Conservation (phyloP, 2,329 filamentous ascomycete genomes). For the Aspergillus arachidicola region DNA sequence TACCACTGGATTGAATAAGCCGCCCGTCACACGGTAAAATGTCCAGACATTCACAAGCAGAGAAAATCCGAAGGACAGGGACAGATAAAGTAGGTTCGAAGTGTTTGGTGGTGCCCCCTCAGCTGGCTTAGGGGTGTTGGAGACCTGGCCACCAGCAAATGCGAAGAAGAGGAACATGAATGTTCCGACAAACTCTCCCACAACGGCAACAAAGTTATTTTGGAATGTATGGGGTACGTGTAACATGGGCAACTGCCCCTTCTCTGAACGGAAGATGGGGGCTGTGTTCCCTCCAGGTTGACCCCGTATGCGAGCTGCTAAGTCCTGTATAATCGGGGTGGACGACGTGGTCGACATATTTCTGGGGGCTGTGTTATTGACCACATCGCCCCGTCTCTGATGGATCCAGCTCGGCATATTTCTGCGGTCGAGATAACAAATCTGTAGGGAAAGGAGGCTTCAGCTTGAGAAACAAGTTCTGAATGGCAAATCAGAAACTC, state of each 20-base stretch:
- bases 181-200: slow-evolving; percentile 57
- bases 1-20: slow-evolving; percentile 55
- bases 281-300: background rate
- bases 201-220: slow-evolving; percentile 50
- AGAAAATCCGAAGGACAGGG: slow-evolving; percentile 49
- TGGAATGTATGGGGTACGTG: slow-evolving; percentile 39
- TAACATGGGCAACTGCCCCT: slow-evolving; percentile 37
- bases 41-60: slow-evolving; percentile 58
- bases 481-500: too few relatives aligned
- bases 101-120: slow-evolving; percentile 39
- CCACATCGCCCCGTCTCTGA: background rate
- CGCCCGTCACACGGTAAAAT: slow-evolving; percentile 56
- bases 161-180: slow-evolving; percentile 55
- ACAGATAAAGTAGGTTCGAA: slow-evolving; percentile 45
- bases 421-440: background rate
- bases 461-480: background rate
- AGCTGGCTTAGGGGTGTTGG: slow-evolving; percentile 41
- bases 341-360: background rate
- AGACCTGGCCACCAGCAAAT: slow-evolving; percentile 50
- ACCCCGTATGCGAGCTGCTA: background rate
- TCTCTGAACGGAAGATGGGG: background rate
- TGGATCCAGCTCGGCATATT: background rate
- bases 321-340: background rate
- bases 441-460: background rate
- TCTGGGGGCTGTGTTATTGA: background rate